Conservation (phyloP, 2,329 filamentous ascomycete species). For the Trichoderma sp. region DNA sequence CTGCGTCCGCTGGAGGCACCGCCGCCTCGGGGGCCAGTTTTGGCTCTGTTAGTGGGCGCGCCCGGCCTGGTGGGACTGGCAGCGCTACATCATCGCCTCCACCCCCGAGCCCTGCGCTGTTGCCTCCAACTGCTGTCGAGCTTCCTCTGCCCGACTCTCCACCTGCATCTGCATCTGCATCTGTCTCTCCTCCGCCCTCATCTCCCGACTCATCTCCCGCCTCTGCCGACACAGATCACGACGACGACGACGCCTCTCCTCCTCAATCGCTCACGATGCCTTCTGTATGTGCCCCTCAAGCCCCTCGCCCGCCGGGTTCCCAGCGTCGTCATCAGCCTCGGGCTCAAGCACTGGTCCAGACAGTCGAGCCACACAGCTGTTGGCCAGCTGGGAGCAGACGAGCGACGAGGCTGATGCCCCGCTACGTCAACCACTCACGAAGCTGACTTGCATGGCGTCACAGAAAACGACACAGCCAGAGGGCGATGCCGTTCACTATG, state of each 20-base stretch:
- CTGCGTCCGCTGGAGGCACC: not conserved
- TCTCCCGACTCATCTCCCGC: constrained; percentile 36
- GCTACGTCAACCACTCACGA: constrained; percentile 28
- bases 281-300: constrained; percentile 51
- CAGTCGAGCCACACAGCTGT: constrained; percentile 31
- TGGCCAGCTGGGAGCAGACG: constrained; percentile 6
- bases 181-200: constrained; percentile 41
- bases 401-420: constrained; percentile 29
- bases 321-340: not conserved
- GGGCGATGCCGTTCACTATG: constrained; percentile 45
- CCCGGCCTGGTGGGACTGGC: constrained; percentile 22
- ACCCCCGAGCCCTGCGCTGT: constrained; percentile 31
- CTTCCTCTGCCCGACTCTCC: constrained; percentile 47
- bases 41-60: constrained; percentile 8
- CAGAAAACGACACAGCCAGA: constrained; percentile 43
- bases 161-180: constrained; percentile 44
- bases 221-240: constrained; percentile 33
- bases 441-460: constrained; percentile 32
- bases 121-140: constrained; percentile 37
- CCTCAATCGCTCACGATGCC: constrained; percentile 53
- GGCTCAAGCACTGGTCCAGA: not conserved
- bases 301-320: constrained; percentile 28
- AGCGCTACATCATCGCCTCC: constrained; percentile 43
- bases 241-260: constrained; percentile 36
- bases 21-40: constrained; percentile 17